Base-by-base conservation (phyloP, 2,329 filamentous ascomycete species). In the Pseudomassariella vexata region DNA sequence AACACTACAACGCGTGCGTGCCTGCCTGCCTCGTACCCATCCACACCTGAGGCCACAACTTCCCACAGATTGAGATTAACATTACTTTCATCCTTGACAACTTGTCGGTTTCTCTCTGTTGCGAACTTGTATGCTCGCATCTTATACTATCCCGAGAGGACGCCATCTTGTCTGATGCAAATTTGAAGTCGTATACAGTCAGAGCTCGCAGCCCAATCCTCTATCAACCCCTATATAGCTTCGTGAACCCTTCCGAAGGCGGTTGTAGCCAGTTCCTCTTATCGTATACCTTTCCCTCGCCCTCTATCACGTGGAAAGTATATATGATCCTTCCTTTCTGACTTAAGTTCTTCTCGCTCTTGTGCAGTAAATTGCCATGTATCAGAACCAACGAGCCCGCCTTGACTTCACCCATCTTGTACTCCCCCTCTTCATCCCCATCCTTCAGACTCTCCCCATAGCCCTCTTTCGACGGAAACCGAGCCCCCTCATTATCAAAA, bases 281-380 rank as follows among this genome's bases (percentile, higher is more conserved):
- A 59, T 96, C 92, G 57, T 96, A 98, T 34, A 64, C 66, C 25
- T 79, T 66, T 1, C 60, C 71, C 14, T 82, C 74, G 0, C 83
- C 85, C 62, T 96, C 92, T 50, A 96, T 96, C 36, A 94, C 76
- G 65, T 98, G 92, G 57, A 96, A 98, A 0, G 92, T 96, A 60
- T 96, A 98, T 33, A 95, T 95, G 54, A 92, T 94, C 44, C 90
- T 72, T 15, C 89, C 88, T 67, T 86, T 90, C 42, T 72, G 62
- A 55, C 89, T 94, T 35, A 76, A 72, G 56, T 98, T 98, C 69
- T 75, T 85, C 73, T 95, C 88, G 55, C 89, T 95, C 76, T 94
- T 94, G 62, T 98, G 92, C 63, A 96, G 56, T 47, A 95, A 63
- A 59, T 96, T 96, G 2, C 92, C 92, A 63, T 98, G 90, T 44